Base-by-base conservation (phyloP, 495 filamentous ascomycete species). In the Xylaria bambusicola region DNA sequence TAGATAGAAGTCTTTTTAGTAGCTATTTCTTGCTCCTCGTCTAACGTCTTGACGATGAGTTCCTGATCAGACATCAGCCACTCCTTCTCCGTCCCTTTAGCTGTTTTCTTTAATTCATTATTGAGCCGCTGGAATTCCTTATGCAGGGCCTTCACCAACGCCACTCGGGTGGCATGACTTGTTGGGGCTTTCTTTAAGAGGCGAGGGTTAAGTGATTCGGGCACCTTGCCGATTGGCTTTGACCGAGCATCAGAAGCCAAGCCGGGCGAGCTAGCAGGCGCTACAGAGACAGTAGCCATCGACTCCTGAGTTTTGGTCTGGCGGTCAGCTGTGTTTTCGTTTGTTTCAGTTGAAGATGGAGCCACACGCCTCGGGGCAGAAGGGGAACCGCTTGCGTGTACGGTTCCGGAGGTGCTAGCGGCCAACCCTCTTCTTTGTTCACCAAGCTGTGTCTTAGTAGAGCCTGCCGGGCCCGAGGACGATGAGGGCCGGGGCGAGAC, bases 11-110 rank as follows among this genome's bases (percentile, higher is more conserved):
- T 75, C 55, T 85, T 85, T 12, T 86, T 82, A 7, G 72, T 83
- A 1, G 92, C 92, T 24, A 86, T 71, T 53, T 83, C 86, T 66
- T 96, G 86, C 72, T 99, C 94, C 53, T 92, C 86, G 61, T 97
- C 91, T 2, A 97, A 76, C 2, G 91, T 88, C 71, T 89, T 82
- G 38, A 81, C 82, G 7, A 96, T 85, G 21, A 98, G 75, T 57
- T 90, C 85, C 62, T 91, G 84, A 0, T 83, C 71, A 2, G 82
- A 85, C 3, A 94, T 73, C 10, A 85, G 58, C 10, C 93, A 72
- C 56, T 67, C 67, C 53, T 66, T 68, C 23, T 71, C 71, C 20
- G 74, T 70, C 21, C 71, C 69, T 15, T 58, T 66, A 21, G 76
- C 80, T 36, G 77, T 82, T 49, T 85, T 84, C 26, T 78, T 77